Base-by-base conservation (phyloP, 176 grass and related monocot species). In the Zoysia japonica region DNA sequence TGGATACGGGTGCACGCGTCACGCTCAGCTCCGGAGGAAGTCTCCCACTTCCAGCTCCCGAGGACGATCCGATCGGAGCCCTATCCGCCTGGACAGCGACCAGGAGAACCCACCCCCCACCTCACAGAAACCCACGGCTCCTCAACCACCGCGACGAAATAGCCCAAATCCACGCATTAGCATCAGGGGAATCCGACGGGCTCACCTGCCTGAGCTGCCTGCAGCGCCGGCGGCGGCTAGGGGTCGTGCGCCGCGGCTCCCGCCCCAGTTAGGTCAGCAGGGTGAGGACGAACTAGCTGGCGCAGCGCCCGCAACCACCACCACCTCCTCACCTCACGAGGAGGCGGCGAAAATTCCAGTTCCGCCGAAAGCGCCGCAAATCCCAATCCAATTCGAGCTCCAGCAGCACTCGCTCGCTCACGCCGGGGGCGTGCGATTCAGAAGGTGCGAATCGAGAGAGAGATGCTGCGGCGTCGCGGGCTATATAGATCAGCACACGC, bases 171-270 rank as follows among this genome's bases (percentile, higher is more conserved):
- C 52, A 65, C 39, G 69, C 36, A 15, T 2, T 2, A 51, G 28
- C 52, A 35, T 11, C 47, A 11, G 36, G 57, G 57, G 82, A 89
- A 71, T 76, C 71, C 47, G 65, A 75, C 9, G 59, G 67, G 60
- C 83, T 85, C 67, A 85, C 87, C 87, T 89, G 13, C 71, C 82
- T 70, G 65, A 66, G 47, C 47, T 28, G 63, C 65, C 64, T 56
- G 64, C 77, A 44, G 72, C 53, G 63, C 16, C 61, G 61, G 28
- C 48, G 47, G 49, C 53, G 35, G 35, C 35, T 61, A 40, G 57
- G 48, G 59, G 16, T 41, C 66, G 56, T 28, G 67, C 60, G 3
- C 78, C 65, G 47, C 72, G 13, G 46, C 3, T 3, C 16, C 39
- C 66, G 2, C 65, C 70, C 47, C 83, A 82, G 82, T 78, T 78